Evolutionary conservation across 768 basidiomycete species (phyloP).

Genomic region (Tephrocybe sp.): DNA sequence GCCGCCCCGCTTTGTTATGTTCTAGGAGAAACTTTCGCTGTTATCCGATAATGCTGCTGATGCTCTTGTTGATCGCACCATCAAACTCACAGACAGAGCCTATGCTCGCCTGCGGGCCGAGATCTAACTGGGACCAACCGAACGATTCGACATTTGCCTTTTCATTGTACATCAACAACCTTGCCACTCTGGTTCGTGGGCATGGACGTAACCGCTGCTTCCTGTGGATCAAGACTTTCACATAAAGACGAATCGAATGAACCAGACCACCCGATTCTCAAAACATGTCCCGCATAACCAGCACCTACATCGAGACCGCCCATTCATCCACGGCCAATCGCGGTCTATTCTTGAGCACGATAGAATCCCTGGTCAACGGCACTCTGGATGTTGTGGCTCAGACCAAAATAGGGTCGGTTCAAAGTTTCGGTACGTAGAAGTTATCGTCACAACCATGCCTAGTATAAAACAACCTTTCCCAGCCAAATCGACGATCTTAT

Average conservation of each 20-base stretch:
- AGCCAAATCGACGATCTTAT: conserved; percentile 8
- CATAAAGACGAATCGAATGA: not conserved
- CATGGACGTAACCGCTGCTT: not conserved
- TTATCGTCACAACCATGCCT: not conserved
- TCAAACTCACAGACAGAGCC: too few relatives aligned
- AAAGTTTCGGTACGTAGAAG: not conserved
- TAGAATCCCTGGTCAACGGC: conserved; percentile 4
- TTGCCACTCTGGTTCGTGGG: not conserved
- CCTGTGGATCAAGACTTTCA: not conserved
- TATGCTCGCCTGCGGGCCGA: too few relatives aligned
- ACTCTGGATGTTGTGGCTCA: conserved; percentile 1
- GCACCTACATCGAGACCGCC: conserved; percentile 6
- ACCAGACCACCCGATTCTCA: not conserved
- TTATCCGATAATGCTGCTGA: too few relatives aligned
- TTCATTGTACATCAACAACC: too few relatives aligned
- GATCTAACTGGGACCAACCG: too few relatives aligned
- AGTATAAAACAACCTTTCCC: not conserved
- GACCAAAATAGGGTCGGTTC: not conserved
- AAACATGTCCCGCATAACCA: conserved; percentile 7
- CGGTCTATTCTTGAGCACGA: not conserved
- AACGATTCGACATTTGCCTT: not conserved
- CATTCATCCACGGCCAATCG: conserved; percentile 5
- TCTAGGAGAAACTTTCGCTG: too few relatives aligned
- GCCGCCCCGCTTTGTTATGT: too few relatives aligned
- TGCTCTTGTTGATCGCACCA: too few relatives aligned